Evolutionary conservation across 306 rosid species (phyloP), one percentile per base, ranked within the genome.

Genomic region (Prunus davidiana): DNA sequence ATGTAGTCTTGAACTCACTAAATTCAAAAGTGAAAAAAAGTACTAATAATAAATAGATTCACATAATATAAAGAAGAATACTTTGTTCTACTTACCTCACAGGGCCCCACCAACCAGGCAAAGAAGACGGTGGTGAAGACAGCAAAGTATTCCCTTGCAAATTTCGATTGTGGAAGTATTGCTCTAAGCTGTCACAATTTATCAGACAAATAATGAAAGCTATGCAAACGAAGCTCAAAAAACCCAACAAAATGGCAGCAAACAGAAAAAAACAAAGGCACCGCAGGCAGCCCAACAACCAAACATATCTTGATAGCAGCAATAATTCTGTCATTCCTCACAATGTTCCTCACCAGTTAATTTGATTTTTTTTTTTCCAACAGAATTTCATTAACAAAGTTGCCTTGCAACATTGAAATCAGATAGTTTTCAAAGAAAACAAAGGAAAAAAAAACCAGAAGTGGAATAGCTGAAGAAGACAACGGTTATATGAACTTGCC

Each of bases 91-190:
- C 58, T 78, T 82, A 91, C 99, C 98, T 92, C 90, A 49, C 89
- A 96, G 58, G 90, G 90, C 16, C 99, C 99, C 2, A 96, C 87
- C 55, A 96, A 77, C 99, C 99, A 96, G 73, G 91, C 89, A 80
- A 92, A 96, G 82, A 91, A 92, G 73, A 88, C 45, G 75, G 93
- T 86, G 75, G 96, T 89, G 83, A 91, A 88, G 81, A 54, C 47
- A 10, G 98, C 98, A 81, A 89, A 93, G 78, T 32, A 76, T 79
- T 96, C 91, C 83, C 98, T 86, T 45, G 94, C 64, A 14, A 93
- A 71, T 87, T 87, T 86, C 22, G 91, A 82, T 64, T 86, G 89
- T n/a, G 96, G 97, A 13, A 88, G 52, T 82, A 82, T 8, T 79
- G 79, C 72, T 86, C 77, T 85, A 69, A 91, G 88, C 99, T 93